Evolutionary conservation across 225 moss, liverwort and hornwort species (phyloP).

Genomic region (Neckera pumila): DNA sequence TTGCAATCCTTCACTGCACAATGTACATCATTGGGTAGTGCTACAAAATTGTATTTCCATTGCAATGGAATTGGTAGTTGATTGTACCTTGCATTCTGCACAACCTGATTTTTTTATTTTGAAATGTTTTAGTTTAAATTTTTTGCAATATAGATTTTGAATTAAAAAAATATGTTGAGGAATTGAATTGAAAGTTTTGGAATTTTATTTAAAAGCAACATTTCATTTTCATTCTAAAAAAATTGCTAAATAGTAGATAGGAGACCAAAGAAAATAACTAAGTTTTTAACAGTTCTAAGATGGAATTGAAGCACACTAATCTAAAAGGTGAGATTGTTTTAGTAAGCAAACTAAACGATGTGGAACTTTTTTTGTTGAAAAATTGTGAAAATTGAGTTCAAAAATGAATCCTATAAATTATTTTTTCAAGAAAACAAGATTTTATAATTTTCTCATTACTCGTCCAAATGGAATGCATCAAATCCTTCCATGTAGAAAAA

Average conservation of each 20-base stretch:
- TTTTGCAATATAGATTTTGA: too few species aligned
- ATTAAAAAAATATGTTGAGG: too few species aligned
- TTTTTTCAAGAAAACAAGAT: too few species aligned
- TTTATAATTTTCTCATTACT: background rate
- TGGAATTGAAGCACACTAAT: background rate
- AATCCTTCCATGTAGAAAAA: background rate
- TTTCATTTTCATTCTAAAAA: background rate
- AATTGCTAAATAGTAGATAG: background rate
- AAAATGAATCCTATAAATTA: background rate
- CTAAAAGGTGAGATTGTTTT: background rate
- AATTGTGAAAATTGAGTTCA: too few species aligned
- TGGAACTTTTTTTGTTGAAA: background rate
- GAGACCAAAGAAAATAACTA: background rate
- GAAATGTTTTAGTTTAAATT: background rate
- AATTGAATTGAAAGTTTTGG: background rate
- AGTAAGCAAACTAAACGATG: background rate
- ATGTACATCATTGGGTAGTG: too few species aligned
- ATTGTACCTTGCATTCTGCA: background rate
- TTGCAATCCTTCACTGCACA: too few species aligned
- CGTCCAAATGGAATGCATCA: background rate
- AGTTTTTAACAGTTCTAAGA: background rate
- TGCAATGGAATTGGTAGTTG: too few species aligned
- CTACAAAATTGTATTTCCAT: too few species aligned
- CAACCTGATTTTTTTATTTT: background rate
- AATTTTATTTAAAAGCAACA: too few species aligned